Evolutionary conservation across 208 protist genomes (phyloP), one percentile per base, ranked within the genome.

Genomic region (Acanthamoeba royreba): DNA sequence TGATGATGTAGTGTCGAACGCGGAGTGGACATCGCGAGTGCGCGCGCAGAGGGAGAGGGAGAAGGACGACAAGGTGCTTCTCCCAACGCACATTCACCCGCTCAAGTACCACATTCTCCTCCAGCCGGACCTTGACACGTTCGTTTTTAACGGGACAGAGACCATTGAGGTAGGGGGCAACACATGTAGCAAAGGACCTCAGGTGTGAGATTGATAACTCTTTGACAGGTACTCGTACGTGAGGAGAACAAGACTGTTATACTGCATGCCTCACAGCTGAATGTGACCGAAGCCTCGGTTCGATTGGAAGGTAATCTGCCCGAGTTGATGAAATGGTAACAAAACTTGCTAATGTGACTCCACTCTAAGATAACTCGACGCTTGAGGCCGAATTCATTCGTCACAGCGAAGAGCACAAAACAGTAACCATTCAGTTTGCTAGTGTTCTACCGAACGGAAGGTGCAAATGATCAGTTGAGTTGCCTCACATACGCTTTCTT

Each of bases 101-200:
- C 45, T 93, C 63, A 93, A 83, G 63, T 93, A 93, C 28, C 45
- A 83, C 63, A 3, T 93, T 38, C 40, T 33, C 31, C 61, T 93
- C 13, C 55, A 31, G 9, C 88, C 88, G 13, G 31, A 93, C 88
- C 28, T 93, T 4, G 63, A 55, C 35, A 45, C 28, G 3, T 93
- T 93, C 45, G 81, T 43, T n/a, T 93, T 93, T 63, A 77, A 74
- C 52, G 88, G 88, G 28, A 69, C 47, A 25, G 85, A 63, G 38
- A 63, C 38, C 4, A 35, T 91, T 19, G 85, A 91, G 52, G 85
- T 90, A 90, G 28, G 17, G 2, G n/a, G n/a, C n/a, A n/a, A n/a
- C n/a, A n/a, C n/a, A n/a, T n/a, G n/a, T 15, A 9, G 61, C 28
- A 35, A 7, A 5, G 3, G 4, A 17, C 9, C 9, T 4, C 25